Evolutionary conservation across 805 yeast species (phyloP), one percentile per base, ranked within the genome.

Genomic region (Blastobotrys americana): DNA sequence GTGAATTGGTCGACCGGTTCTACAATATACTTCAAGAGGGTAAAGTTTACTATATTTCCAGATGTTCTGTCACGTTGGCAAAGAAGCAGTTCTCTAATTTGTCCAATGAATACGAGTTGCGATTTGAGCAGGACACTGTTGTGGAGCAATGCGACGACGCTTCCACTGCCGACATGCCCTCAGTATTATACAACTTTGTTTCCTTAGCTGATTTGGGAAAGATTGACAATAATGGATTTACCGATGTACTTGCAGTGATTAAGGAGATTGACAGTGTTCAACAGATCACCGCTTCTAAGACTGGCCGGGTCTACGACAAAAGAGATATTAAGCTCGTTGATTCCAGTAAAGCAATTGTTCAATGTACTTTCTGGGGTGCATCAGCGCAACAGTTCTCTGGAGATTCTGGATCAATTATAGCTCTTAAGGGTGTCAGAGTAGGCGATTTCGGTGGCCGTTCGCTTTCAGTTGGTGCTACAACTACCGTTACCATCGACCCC

Each of bases 251-350:
- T 45, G 98, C 96, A 45, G 83, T 89, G 18, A 70, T 90, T 49
- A 82, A 82, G 64, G 79, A 77, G 22, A 85, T 90, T 28, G 78
- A 77, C 44, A 89, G 85, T 21, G 75, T 77, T 28, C 78, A 76
- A 58, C 87, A 85, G 64, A 78, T 90, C 55, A 80, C 85, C 13
- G 84, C 97, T 6, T 86, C 82, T 64, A 71, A 83, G 8, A 83
- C 97, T 3, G 96, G 96, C 41, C 83, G 86, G 59, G 86, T 90
- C 1, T 90, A 82, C 63, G 93, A 88, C 63, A 84, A 96, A 69
- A 84, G 98, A 65, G 95, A 90, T 60, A 72, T 93, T 39, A 71
- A 76, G 2, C 69, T 93, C 48, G 97, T 87, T 27, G 99, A 93
- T 63, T 85, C 85, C 54, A 71, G 94, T 4, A 82, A 81, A 37